A percentile compares a stretch with the other conserved stretches of the same genome.
phyloP scores from a whole-genome alignment of 208 protist species.

The Naegleria gruberi region DNA sequence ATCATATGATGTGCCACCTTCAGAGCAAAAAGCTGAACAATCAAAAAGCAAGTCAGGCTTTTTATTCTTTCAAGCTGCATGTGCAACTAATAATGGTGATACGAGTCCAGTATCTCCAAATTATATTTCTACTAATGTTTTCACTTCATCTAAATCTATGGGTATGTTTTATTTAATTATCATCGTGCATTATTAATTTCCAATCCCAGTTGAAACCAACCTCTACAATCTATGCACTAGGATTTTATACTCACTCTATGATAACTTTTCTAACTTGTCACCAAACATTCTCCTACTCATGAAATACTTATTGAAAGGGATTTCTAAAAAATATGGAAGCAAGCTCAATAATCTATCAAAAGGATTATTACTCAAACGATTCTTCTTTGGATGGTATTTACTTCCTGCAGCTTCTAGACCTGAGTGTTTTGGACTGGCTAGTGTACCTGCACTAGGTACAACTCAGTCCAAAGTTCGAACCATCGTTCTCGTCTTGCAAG shows the following conservation, averaged over 20 bases:
- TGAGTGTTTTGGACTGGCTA: background rate
- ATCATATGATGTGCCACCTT: background rate
- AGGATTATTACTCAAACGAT: background rate
- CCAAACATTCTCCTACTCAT: background rate
- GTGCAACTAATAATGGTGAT: background rate
- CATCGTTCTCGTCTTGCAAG: background rate
- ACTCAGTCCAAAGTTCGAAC: background rate
- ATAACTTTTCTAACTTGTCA: background rate
- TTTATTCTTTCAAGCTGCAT: background rate
- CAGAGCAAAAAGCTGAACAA: background rate
- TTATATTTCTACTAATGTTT: background rate
- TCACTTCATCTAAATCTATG: background rate
- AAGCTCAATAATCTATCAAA: background rate
- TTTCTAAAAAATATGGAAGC: background rate
- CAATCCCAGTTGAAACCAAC: background rate
- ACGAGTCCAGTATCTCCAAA: background rate
- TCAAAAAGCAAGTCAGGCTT: background rate
- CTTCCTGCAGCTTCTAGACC: background rate
- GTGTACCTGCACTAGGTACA: background rate
- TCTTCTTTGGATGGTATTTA: background rate
- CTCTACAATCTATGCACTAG: background rate
- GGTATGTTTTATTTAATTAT: background rate
- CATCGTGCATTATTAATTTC: no score
- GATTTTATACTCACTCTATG: background rate
- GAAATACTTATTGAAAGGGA: background rate